Base-by-base conservation (phyloP, 768 basidiomycete species). In the Gautieria morchelliformis region DNA sequence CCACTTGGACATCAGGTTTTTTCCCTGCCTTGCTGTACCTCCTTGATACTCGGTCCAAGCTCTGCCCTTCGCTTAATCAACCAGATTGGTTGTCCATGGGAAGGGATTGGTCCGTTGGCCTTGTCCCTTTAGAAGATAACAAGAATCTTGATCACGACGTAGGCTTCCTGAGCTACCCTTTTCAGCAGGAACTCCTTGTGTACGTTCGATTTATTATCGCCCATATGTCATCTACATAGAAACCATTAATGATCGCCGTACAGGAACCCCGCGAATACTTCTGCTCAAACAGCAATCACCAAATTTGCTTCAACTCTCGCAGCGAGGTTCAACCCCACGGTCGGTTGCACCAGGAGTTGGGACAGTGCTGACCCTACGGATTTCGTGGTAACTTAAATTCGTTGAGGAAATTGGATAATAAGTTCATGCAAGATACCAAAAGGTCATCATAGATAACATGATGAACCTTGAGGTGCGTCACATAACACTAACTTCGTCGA, bases 391-490 rank as follows among this genome's bases (percentile, higher is more conserved):
- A 40, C 27, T 72, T 61, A 42, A 24, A 1, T 14, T 17, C 19
- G 35, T 52, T 33, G 35, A 24, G 6, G 35, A 24, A 35, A 35
- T 37, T 52, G 5, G 50, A 44, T 19, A 20, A 32, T 57, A 14
- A 27, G 22, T 6, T 22, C 51, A 30, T 37, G 14, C 14, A 39
- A 9, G 24, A 44, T 44, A 19, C 17, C 8, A 17, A 8, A 59
- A 79, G 80, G 84, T 87, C 51, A 85, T 87, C 66, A 85, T 87
- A 47, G 85, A 87, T 70, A 86, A 85, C 65, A 85, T 87, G 84
- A 85, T 88, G 83, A 87, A 83, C 62, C 76, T 88, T 19, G 83
- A 87, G 59, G 70, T 73, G 24, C 37, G 60, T 14, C 58, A 27
- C 47, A 22, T 5, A 37, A 32, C 20, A 42, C 19, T 19, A 2